Conservation (phyloP, 345 rosid genomes). For the Garcia nutans region DNA sequence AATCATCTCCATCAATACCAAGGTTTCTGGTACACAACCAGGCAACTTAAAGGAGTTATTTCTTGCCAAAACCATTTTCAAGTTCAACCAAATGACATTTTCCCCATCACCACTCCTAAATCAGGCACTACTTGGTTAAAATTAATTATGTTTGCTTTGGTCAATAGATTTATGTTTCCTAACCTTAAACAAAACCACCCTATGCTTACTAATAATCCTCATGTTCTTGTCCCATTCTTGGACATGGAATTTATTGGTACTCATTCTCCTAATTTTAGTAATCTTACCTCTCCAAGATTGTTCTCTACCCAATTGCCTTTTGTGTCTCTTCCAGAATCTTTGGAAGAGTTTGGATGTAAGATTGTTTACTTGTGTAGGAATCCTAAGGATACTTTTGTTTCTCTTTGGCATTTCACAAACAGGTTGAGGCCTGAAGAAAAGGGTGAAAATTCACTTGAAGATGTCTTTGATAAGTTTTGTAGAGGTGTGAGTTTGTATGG, state of each 20-base stretch:
- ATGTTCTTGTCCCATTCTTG: conserved; percentile 57
- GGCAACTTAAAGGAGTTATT: conserved; percentile 41
- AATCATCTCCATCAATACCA: conserved; percentile 41
- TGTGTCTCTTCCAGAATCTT: conserved; percentile 34
- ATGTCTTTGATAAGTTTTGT: conserved; percentile 44
- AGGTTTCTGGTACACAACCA: conserved; percentile 47
- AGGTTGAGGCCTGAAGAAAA: conserved; percentile 28
- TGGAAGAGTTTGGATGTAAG: conserved; percentile 40
- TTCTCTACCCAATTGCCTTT: conserved; percentile 43
- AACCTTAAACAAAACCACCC: conserved; percentile 35
- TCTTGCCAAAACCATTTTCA: conserved; percentile 44
- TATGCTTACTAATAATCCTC: conserved; percentile 50
- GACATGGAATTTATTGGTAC: conserved; percentile 26
- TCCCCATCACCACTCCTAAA: conserved; percentile 56
- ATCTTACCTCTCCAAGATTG: conserved; percentile 38
- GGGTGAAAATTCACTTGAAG: conserved; percentile 31
- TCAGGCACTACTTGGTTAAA: conserved; percentile 70
- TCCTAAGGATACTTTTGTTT: conserved; percentile 56
- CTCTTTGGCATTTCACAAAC: conserved; percentile 58
- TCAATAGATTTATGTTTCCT: conserved; percentile 30
- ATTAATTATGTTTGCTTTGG: conserved; percentile 43
- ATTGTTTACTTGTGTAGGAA: conserved; percentile 57
- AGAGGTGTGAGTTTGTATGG: conserved; percentile 47
- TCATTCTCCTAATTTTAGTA: conserved; percentile 25
- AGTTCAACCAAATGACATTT: conserved; percentile 40